Conservation (phyloP, 1,139 yeast genomes). For the Hansenula lynferdii region DNA sequence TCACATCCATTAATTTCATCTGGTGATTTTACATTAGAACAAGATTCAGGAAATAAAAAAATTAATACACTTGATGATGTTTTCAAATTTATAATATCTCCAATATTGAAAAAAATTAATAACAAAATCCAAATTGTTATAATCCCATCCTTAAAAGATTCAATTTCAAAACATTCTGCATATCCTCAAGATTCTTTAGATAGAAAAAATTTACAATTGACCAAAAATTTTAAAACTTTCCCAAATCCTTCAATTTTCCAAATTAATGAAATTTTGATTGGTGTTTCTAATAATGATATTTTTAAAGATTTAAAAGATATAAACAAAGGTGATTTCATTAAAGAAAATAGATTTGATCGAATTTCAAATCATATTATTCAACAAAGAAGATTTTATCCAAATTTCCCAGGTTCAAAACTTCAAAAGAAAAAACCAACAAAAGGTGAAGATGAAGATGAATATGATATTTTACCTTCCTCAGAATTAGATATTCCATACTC, state of each 20-base stretch:
- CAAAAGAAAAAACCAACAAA: slow-evolving; percentile 22
- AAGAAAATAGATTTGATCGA: slow-evolving; percentile 62
- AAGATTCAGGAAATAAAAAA: slow-evolving; percentile 26
- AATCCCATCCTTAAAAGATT: slow-evolving; percentile 73
- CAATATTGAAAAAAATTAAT: slow-evolving; percentile 56
- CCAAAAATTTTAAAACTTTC: slow-evolving; percentile 68
- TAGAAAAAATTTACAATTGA: slow-evolving; percentile 55
- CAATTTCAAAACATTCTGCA: slow-evolving; percentile 67
- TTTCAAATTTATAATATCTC: slow-evolving; percentile 54
- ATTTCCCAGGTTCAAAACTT: slow-evolving; percentile 64
- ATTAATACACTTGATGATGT: slow-evolving; percentile 64
- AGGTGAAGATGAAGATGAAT: slow-evolving; percentile 17
- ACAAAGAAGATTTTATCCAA: slow-evolving; percentile 82
- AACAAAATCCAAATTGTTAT: slow-evolving; percentile 56
- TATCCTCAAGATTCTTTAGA: slow-evolving; percentile 86
- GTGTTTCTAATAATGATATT: slow-evolving; percentile 73
- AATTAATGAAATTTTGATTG: slow-evolving; percentile 68
- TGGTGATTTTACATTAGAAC: slow-evolving; percentile 45
- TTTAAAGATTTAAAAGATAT: slow-evolving; percentile 70
- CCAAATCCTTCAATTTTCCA: slow-evolving; percentile 87
- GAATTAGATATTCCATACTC: slow-evolving; percentile 70
- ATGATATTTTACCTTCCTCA: slow-evolving; percentile 49
- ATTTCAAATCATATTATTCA: slow-evolving; percentile 64
- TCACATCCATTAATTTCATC: slow-evolving; percentile 55
- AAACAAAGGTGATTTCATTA: slow-evolving; percentile 34